phyloP scores from a whole-genome alignment of 2,329 filamentous ascomycete genomes.

The Trichoderma koningiopsis region DNA sequence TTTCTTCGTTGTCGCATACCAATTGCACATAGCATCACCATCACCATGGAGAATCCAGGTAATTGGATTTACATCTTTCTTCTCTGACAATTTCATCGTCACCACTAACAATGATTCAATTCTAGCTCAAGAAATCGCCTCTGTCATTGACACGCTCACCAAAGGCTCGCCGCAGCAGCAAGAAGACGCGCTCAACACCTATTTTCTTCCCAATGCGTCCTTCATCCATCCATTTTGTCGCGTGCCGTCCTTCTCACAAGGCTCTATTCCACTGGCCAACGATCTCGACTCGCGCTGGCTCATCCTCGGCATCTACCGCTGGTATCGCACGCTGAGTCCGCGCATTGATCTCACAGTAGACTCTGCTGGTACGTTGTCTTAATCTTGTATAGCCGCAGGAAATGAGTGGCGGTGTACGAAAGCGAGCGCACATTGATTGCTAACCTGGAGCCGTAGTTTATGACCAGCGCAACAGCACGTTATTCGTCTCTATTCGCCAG shows the following conservation, averaged over 20 bases:
- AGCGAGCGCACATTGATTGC: neutral
- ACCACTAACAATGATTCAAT: neutral
- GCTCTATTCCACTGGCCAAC: constrained; percentile 45
- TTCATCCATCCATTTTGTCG: constrained; percentile 81
- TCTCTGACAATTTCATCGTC: neutral
- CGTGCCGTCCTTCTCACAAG: constrained; percentile 57
- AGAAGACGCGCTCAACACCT: constrained; percentile 64
- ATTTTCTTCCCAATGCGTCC: constrained; percentile 71
- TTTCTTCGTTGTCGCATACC: neutral
- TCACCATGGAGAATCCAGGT: constrained; percentile 49
- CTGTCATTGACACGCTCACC: constrained; percentile 68
- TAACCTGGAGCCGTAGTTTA: constrained; percentile 54
- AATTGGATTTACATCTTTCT: neutral
- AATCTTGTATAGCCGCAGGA: too few species aligned
- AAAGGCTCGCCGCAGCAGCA: constrained; percentile 69
- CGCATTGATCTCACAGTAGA: constrained; percentile 69
- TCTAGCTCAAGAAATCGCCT: constrained; percentile 60
- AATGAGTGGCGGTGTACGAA: neutral
- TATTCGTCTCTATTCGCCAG: constrained; percentile 76
- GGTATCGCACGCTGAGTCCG: constrained; percentile 84
- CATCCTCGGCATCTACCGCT: constrained; percentile 71
- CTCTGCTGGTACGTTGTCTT: constrained; percentile 47
- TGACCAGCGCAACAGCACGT: constrained; percentile 64
- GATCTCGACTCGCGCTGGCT: constrained; percentile 64
- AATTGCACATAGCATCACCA: neutral